Evolutionary conservation across 257 asterid genomes (phyloP).

Genomic region (Solanum chmielewskii): DNA sequence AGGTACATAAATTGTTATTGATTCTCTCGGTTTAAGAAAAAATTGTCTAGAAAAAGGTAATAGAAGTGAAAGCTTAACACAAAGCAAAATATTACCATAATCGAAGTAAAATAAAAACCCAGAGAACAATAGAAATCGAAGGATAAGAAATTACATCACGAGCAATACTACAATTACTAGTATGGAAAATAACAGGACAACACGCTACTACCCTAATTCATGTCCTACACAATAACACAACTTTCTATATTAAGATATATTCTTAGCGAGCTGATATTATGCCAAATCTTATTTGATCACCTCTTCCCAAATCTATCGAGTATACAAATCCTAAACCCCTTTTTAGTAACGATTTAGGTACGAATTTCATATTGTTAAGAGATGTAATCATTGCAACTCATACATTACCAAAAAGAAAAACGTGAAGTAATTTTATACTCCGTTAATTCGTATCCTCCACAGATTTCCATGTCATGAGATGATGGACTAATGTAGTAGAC

Average conservation of each 20-base stretch:
- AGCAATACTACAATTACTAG: neutral
- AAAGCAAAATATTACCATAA: neutral
- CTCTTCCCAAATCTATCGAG: neutral
- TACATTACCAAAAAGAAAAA: too few species aligned
- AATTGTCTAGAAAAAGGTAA: neutral
- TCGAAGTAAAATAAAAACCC: neutral
- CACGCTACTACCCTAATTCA: neutral
- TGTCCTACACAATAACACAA: neutral
- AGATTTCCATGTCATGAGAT: too few species aligned
- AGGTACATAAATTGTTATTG: neutral
- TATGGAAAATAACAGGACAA: neutral
- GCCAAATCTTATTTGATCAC: rapidly evolving
- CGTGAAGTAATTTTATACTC: rapidly evolving
- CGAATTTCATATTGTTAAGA: neutral
- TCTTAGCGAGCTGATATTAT: too few species aligned
- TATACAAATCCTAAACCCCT: neutral
- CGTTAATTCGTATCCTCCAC: neutral
- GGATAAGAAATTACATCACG: rapidly evolving
- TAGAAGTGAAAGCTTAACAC: neutral
- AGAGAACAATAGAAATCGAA: neutral
- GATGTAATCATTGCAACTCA: neutral
- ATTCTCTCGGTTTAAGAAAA: too few species aligned
- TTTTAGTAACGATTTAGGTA: neutral
- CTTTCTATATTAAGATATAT: neutral
- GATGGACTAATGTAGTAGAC: neutral